A percentile compares a stretch with the other conserved stretches of the same genome.
Evolutionary conservation across 164 flowering plant genomes (phyloP).

Genomic region (Euptelea pleiosperma): DNA sequence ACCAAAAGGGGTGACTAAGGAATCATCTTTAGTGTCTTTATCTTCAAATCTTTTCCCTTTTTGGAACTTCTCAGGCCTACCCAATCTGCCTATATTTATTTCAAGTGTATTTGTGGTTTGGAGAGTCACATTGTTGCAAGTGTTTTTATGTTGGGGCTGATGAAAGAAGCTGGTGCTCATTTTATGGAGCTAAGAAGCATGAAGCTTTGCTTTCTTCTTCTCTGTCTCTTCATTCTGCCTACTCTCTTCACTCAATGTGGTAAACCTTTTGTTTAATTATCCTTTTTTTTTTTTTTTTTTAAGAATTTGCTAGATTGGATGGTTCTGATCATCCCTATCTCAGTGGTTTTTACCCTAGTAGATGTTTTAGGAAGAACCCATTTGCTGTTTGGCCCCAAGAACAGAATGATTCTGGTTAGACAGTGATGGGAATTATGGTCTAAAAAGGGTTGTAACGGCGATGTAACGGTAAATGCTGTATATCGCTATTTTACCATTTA

Average conservation of each 20-base stretch:
- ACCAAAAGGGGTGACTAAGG: conserved; percentile 27
- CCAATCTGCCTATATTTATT: conserved; percentile 5
- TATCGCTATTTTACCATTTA: too few species aligned
- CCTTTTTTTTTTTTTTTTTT: background rate
- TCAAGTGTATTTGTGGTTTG: conserved; percentile 6
- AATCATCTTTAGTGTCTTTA: conserved; percentile 32
- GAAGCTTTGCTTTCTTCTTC: conserved; percentile 15
- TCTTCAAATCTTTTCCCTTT: too few species aligned
- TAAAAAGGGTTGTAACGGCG: too few species aligned
- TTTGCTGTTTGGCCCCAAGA: too few species aligned
- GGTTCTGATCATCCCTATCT: too few species aligned
- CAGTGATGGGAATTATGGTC: too few species aligned
- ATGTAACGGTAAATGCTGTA: too few species aligned
- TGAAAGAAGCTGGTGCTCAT: background rate
- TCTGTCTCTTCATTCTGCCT: conserved; percentile 26
- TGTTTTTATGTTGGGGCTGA: too few species aligned
- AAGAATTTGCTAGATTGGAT: too few species aligned
- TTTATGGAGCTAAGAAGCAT: conserved; percentile 23
- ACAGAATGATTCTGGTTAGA: too few species aligned
- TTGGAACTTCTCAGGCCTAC: background rate
- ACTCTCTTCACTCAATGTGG: conserved; percentile 37
- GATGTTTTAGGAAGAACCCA: too few species aligned
- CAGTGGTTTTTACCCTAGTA: too few species aligned
- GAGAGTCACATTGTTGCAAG: background rate
- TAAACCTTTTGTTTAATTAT: conserved; percentile 25